Conservation (phyloP, 139 green algal species). For the Chlorella sp. region DNA sequence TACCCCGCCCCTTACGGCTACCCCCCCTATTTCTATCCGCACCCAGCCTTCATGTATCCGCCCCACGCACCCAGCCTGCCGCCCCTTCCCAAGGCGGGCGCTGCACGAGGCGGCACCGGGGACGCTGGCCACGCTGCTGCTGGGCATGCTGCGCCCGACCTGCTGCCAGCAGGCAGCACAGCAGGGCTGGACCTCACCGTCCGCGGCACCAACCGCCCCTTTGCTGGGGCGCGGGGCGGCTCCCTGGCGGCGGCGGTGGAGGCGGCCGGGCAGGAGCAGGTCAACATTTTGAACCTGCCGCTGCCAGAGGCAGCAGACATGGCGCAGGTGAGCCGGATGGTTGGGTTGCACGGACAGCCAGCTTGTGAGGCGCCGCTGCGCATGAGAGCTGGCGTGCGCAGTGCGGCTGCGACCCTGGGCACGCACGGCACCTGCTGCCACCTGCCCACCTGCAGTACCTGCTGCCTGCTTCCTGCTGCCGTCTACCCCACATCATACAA, state of each 20-base stretch:
- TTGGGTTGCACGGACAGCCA: too few species aligned
- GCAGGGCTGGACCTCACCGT: neutral
- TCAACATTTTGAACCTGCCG: constrained; percentile 56
- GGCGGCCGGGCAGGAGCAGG: constrained; percentile 34
- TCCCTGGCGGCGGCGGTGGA: constrained; percentile 2
- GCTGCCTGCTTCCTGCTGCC: too few species aligned
- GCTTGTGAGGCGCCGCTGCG: neutral
- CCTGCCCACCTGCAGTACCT: too few species aligned
- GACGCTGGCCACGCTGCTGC: neutral
- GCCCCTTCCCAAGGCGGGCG: constrained; percentile 7
- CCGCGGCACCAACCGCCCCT: constrained; percentile 22
- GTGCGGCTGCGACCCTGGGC: too few species aligned
- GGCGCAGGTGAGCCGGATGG: neutral
- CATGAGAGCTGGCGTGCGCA: neutral
- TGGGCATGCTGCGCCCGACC: neutral
- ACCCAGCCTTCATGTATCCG: neutral
- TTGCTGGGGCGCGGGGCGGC: neutral
- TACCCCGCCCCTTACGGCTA: neutral
- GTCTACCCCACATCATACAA: too few species aligned
- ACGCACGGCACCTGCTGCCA: neutral
- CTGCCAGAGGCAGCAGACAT: constrained; percentile 30
- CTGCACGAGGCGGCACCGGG: neutral
- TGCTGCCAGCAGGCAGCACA: neutral
- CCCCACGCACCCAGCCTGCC: neutral
- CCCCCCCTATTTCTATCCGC: neutral